Percentiles rank a stretch among this genome's conserved stretches.
Evolutionary conservation across 768 basidiomycete genomes (phyloP).

Genomic region (Tulasnella calospora): DNA sequence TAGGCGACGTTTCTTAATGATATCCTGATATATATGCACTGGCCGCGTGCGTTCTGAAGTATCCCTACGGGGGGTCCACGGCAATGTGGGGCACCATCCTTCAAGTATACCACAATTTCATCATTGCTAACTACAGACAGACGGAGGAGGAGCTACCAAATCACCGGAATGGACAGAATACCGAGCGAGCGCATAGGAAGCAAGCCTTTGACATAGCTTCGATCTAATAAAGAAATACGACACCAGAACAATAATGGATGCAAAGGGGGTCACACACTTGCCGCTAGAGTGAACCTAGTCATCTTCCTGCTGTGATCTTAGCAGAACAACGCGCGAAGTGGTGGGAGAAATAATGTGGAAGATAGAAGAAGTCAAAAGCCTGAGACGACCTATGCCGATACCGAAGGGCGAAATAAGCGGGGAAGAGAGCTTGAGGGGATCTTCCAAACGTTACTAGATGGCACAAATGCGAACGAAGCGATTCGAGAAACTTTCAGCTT

Average conservation of each 20-base stretch:
- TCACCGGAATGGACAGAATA: background rate
- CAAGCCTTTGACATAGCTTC: background rate
- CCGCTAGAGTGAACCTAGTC: background rate
- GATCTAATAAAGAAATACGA: background rate
- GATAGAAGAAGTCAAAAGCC: background rate
- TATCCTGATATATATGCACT: background rate
- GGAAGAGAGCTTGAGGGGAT: background rate
- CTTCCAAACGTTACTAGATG: background rate
- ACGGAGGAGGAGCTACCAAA: background rate
- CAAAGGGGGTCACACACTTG: background rate
- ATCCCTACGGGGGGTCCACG: too few species aligned
- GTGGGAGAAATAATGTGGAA: background rate
- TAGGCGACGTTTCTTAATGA: background rate
- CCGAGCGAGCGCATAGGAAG: background rate
- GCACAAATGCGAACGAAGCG: background rate
- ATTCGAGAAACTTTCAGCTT: background rate
- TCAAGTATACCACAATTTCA: background rate
- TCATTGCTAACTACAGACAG: background rate
- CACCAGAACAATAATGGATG: background rate
- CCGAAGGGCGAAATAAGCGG: background rate
- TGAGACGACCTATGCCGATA: background rate
- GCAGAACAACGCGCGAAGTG: background rate
- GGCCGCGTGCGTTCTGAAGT: background rate
- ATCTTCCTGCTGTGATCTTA: background rate
- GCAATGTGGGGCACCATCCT: too few species aligned